Percentiles rank a stretch among this genome's conserved stretches.
Evolutionary conservation across 2,329 filamentous ascomycete genomes (phyloP).

Genomic region (Lachnum nothofagi): DNA sequence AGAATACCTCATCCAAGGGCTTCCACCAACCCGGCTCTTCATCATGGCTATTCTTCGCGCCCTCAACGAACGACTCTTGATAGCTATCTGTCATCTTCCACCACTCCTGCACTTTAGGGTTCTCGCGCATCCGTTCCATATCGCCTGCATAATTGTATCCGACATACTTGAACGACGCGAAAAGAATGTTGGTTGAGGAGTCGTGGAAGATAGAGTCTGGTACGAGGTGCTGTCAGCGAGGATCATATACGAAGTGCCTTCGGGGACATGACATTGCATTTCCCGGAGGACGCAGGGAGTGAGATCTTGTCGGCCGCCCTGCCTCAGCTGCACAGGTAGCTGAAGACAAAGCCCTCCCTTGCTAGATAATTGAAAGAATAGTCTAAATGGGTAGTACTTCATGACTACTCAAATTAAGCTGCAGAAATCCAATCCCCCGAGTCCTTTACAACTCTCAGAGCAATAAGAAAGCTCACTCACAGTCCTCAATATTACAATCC

Average conservation of each 20-base stretch:
- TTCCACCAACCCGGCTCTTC: slow-evolving; percentile 65
- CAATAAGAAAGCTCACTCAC: slow-evolving; percentile 40
- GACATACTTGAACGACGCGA: slow-evolving; percentile 74
- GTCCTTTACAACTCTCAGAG: too few species aligned
- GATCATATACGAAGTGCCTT: not conserved
- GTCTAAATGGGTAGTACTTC: too few species aligned
- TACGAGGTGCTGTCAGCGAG: not conserved
- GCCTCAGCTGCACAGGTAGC: too few species aligned
- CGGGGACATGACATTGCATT: too few species aligned
- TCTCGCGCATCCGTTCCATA: slow-evolving; percentile 70
- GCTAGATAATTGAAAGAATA: too few species aligned
- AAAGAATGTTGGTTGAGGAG: slow-evolving; percentile 56
- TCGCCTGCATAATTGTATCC: slow-evolving; percentile 67
- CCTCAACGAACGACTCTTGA: slow-evolving; percentile 61
- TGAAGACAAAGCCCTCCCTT: too few species aligned
- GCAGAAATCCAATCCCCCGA: not conserved
- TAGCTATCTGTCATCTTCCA: slow-evolving; percentile 75
- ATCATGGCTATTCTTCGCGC: slow-evolving; percentile 53
- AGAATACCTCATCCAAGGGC: slow-evolving; percentile 64
- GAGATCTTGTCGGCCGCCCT: not conserved
- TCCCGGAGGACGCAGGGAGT: too few species aligned
- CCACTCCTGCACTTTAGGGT: slow-evolving; percentile 70
- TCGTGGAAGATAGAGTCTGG: slow-evolving; percentile 71
- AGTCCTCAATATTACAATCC: slow-evolving; percentile 69
- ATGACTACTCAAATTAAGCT: too few species aligned